Conservation (phyloP, 1,139 yeast species). For the Nakaseomyces bracarensis region DNA sequence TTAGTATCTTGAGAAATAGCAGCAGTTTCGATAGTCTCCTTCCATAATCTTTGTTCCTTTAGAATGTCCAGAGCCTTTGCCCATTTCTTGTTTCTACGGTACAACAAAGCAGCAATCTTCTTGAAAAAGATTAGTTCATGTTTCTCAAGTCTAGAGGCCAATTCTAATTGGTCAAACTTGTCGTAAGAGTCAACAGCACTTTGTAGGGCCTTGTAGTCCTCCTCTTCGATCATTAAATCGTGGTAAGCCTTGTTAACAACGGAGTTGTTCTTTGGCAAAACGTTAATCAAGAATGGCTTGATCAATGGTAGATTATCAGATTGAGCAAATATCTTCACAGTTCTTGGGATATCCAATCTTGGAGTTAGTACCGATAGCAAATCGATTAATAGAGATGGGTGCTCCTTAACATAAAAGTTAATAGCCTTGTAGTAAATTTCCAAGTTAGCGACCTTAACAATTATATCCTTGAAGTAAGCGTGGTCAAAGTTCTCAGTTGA, state of each 20-base stretch:
- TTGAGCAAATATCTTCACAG: constrained; percentile 88
- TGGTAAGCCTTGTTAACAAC: constrained; percentile 94
- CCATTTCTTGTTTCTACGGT: constrained; percentile 92
- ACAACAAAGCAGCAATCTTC: constrained; percentile 89
- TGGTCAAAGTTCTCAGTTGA: constrained; percentile 93
- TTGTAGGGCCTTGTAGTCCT: constrained; percentile 82
- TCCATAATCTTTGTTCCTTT: constrained; percentile 90
- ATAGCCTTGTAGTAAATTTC: constrained; percentile 97
- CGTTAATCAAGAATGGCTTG: constrained; percentile 89
- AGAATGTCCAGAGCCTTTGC: constrained; percentile 78
- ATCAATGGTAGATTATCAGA: constrained; percentile 93
- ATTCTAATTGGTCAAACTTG: constrained; percentile 83
- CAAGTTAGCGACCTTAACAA: constrained; percentile 90
- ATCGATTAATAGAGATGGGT: constrained; percentile 85
- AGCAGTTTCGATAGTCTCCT: constrained; percentile 88
- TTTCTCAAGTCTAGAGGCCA: constrained; percentile 88
- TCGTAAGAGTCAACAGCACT: constrained; percentile 85
- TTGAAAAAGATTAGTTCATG: constrained; percentile 88
- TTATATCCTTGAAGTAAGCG: constrained; percentile 82
- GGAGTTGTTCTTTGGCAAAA: constrained; percentile 80
- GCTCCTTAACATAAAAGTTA: constrained; percentile 85
- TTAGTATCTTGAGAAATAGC: constrained; percentile 71
- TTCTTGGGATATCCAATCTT: constrained; percentile 89
- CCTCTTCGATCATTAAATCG: constrained; percentile 90
- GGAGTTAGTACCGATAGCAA: constrained; percentile 79